Conservation (phyloP, 2,329 filamentous ascomycete species). For the Metarhizium rileyi region DNA sequence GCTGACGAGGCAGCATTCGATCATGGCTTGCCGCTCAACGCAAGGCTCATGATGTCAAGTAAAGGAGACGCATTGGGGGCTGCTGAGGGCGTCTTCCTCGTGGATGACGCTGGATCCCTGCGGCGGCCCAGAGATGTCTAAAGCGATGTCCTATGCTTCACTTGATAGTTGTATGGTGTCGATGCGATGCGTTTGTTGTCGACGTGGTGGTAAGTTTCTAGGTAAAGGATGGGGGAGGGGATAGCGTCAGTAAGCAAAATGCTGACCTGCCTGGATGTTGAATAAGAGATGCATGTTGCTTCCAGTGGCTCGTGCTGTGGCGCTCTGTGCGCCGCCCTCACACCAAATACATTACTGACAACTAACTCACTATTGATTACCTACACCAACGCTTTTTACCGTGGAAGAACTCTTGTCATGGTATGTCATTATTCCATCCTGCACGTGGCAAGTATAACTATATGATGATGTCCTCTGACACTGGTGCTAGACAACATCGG, state of each 20-base stretch:
- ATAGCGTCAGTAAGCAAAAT: neutral
- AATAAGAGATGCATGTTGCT: neutral
- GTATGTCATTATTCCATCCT: no score
- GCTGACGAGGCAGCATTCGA: conserved; percentile 19
- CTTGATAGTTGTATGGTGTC: no score
- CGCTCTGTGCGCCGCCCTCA: neutral
- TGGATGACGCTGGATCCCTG: conserved; percentile 2
- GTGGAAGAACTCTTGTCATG: no score
- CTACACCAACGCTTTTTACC: no score
- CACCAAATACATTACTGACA: no score
- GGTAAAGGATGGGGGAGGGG: neutral
- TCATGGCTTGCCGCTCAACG: conserved; percentile 35
- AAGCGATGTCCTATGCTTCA: neutral
- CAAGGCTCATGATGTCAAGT: conserved; percentile 25
- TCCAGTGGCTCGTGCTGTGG: neutral
- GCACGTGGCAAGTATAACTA: no score
- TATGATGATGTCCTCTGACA: no score
- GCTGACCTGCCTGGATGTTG: neutral
- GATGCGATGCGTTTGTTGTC: neutral
- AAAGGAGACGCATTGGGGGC: conserved; percentile 31
- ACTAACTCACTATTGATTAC: no score
- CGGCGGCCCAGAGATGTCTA: neutral
- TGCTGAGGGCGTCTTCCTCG: conserved; percentile 13
- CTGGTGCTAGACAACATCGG: no score
- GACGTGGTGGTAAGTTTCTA: neutral